Percentiles rank a stretch among this genome's conserved stretches.
These are phyloP conservation scores for Cystoderma amianthinum DNA, from an alignment of 768 basidiomycete genomes.

Conservation along the genomic window DNA sequence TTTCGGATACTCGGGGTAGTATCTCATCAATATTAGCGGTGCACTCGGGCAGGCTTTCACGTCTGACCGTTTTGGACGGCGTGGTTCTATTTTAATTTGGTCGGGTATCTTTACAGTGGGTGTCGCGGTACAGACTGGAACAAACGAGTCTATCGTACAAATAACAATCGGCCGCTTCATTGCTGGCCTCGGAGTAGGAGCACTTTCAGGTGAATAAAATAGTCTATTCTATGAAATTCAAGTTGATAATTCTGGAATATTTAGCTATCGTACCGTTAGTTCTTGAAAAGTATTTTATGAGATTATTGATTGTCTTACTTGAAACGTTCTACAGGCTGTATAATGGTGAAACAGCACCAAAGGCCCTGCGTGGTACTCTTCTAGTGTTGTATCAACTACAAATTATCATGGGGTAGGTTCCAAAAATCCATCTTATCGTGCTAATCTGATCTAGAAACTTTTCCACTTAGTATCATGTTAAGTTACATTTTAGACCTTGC, in stretches of 20 bases:
- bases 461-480: constrained; percentile 52
- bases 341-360: constrained; percentile 75
- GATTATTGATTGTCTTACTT: neutral
- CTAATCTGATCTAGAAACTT: neutral
- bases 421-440: neutral
- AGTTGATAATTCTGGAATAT: constrained; percentile 3
- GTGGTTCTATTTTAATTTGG: constrained; percentile 73
- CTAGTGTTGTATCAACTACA: constrained; percentile 74
- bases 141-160: constrained; percentile 51
- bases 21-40: constrained; percentile 28
- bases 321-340: constrained; percentile 40
- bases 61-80: constrained; percentile 64
- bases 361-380: constrained; percentile 61
- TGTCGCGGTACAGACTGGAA: constrained; percentile 63
- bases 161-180: constrained; percentile 69
- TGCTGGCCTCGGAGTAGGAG: constrained; percentile 74
- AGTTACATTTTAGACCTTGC: constrained; percentile 68
- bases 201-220: constrained; percentile 48
- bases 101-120: constrained; percentile 66
- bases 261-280: constrained; percentile 46
- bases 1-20: constrained; percentile 4
- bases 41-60: constrained; percentile 70
- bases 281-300: no score
- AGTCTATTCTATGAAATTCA: neutral
- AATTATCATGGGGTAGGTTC: constrained; percentile 58